Conservation (phyloP, 768 basidiomycete species). For the Lactarius tabidus region DNA sequence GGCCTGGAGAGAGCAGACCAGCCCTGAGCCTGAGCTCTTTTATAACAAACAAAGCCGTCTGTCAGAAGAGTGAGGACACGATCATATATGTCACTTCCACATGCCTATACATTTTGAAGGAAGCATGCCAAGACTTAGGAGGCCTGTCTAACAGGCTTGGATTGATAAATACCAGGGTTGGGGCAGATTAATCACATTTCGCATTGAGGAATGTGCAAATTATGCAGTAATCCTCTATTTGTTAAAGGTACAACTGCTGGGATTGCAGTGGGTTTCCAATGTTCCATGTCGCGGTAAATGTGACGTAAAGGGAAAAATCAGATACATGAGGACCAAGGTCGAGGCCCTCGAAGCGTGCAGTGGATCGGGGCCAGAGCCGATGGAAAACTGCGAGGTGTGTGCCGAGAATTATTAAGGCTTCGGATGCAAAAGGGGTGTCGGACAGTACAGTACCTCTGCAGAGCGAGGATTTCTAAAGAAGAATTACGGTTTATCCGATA, state of each 20-base stretch:
- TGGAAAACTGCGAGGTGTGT: slow-evolving; percentile 16
- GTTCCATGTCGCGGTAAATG: slow-evolving; percentile 9
- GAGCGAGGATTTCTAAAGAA: slow-evolving; percentile 7
- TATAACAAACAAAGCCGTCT: slow-evolving; percentile 8
- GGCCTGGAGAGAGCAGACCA: slow-evolving; percentile 12
- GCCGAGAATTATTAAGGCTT: slow-evolving; percentile 7
- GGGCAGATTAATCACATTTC: slow-evolving; percentile 19
- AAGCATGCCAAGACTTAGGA: slow-evolving; percentile 1
- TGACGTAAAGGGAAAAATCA: slow-evolving; percentile 20
- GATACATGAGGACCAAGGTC: slow-evolving; percentile 18
- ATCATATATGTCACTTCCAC: slow-evolving; percentile 24
- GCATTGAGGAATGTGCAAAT: slow-evolving; percentile 8
- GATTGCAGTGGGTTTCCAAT: slow-evolving; percentile 7
- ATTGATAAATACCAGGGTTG: slow-evolving; percentile 13
- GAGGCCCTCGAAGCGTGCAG: slow-evolving; percentile 26
- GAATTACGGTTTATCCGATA: slow-evolving; percentile 19
- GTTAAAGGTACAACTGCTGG: slow-evolving; percentile 20
- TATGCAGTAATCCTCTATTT: slow-evolving; percentile 7
- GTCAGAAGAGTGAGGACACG: neutral
- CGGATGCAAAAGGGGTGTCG: slow-evolving; percentile 18
- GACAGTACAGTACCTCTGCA: neutral
- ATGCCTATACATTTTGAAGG: slow-evolving; percentile 11
- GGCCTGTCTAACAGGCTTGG: slow-evolving; percentile 16
- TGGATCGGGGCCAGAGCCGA: slow-evolving; percentile 18
- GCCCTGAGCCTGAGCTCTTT: slow-evolving; percentile 8